phyloP scores from a whole-genome alignment of 176 grass and related monocot species.

The Ananas comosus region DNA sequence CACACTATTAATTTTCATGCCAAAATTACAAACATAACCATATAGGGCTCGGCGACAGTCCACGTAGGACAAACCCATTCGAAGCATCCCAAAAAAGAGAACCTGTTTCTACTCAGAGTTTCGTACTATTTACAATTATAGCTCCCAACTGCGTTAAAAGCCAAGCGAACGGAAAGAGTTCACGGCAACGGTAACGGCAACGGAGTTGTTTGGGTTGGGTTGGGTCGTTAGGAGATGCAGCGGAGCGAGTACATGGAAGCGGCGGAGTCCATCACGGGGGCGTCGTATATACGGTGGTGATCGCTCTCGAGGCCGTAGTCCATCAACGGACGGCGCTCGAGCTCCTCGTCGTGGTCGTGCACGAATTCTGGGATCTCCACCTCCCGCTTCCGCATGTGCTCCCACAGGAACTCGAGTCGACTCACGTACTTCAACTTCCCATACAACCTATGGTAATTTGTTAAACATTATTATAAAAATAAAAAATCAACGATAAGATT shows the following conservation, averaged over 20 bases:
- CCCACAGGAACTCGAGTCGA: constrained; percentile 71
- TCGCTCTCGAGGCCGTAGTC: constrained; percentile 61
- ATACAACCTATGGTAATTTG: constrained; percentile 51
- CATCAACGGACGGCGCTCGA: constrained; percentile 78
- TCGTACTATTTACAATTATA: too few species aligned
- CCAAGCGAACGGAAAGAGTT: too few species aligned
- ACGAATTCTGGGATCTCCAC: constrained; percentile 59
- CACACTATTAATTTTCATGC: too few species aligned
- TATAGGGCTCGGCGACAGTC: too few species aligned
- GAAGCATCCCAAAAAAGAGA: too few species aligned
- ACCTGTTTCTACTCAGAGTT: too few species aligned
- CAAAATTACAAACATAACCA: too few species aligned
- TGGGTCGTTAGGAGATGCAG: constrained; percentile 34
- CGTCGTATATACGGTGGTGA: constrained; percentile 37
- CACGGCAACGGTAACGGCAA: too few species aligned
- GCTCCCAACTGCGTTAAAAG: too few species aligned
- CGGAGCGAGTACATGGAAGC: constrained; percentile 50
- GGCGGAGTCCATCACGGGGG: constrained; percentile 52
- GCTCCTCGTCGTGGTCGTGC: constrained; percentile 58
- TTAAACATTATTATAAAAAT: too few species aligned
- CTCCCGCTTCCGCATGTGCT: constrained; percentile 46
- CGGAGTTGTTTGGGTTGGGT: not conserved
- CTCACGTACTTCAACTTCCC: constrained; percentile 67
- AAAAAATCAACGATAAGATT: too few species aligned
- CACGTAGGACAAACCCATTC: too few species aligned